Conservation (phyloP, 1,284 basidiomycete genomes). For the Tylopilus sp. region DNA sequence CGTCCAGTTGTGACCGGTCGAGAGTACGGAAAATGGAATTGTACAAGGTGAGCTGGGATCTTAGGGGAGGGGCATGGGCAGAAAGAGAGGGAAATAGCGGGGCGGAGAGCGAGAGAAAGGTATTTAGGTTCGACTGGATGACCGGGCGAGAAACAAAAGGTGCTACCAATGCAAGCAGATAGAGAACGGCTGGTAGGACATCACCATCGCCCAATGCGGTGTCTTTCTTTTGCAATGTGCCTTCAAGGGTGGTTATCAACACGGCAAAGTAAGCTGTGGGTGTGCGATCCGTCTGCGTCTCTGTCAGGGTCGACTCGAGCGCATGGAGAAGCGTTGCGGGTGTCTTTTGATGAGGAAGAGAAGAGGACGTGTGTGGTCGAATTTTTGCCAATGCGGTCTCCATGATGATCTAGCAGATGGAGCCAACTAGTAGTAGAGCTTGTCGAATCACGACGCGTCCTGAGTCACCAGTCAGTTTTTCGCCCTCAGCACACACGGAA, state of each 20-base stretch:
- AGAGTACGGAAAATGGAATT: constrained; percentile 63
- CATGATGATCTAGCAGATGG: constrained; percentile 42
- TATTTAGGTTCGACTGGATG: constrained; percentile 63
- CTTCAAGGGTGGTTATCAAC: constrained; percentile 76
- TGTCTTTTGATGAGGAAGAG: constrained; percentile 82
- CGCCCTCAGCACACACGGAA: no score
- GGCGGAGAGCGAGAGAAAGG: constrained; percentile 67
- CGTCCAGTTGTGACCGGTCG: constrained; percentile 67
- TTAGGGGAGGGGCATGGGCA: constrained; percentile 63
- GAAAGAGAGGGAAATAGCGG: constrained; percentile 70
- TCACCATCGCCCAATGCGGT: constrained; percentile 71
- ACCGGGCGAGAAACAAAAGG: constrained; percentile 78
- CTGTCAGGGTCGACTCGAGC: constrained; percentile 83
- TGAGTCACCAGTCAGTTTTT: no score
- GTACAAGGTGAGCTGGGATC: constrained; percentile 76
- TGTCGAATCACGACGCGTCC: no score
- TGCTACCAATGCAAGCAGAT: constrained; percentile 77
- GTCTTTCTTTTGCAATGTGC: constrained; percentile 63
- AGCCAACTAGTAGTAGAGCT: no score
- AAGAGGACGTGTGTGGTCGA: constrained; percentile 80
- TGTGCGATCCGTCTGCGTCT: constrained; percentile 66
- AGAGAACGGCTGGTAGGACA: constrained; percentile 82
- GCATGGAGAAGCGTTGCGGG: constrained; percentile 88
- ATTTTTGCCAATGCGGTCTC: constrained; percentile 80
- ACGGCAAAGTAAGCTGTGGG: constrained; percentile 89